Percentiles rank a stretch among this genome's conserved stretches.
Conservation (phyloP, 2,329 filamentous ascomycete species). For the Cyphellophora europaea region DNA sequence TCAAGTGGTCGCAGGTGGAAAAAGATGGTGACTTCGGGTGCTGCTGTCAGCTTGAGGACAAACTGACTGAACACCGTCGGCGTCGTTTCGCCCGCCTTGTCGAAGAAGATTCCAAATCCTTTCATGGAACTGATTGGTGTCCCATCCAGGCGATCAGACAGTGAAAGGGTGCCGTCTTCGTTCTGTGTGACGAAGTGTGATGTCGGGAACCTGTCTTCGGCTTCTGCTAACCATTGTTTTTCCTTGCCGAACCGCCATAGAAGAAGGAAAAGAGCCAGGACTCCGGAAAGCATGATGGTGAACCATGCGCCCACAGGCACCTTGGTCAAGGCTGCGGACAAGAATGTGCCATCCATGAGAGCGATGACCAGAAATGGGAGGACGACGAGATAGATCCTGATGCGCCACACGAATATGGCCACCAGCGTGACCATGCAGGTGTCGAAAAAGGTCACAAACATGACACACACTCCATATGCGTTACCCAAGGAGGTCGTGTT, state of each 20-base stretch:
- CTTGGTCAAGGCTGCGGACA: conserved; percentile 62
- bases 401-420: conserved; percentile 62
- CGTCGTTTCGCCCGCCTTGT: conserved; percentile 58
- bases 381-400: conserved; percentile 48
- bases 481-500: conserved; percentile 61
- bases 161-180: conserved; percentile 19
- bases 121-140: conserved; percentile 37
- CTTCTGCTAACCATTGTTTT: conserved; percentile 64
- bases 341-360: conserved; percentile 58
- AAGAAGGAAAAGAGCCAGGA: conserved; percentile 57
- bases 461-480: conserved; percentile 71
- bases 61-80: conserved; percentile 65
- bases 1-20: conserved; percentile 62
- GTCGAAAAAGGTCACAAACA: conserved; percentile 69
- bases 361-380: conserved; percentile 55
- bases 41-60: conserved; percentile 58
- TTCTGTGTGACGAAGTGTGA: conserved; percentile 23
- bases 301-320: conserved; percentile 73
- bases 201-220: conserved; percentile 48
- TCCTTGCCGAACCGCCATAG: conserved; percentile 75
- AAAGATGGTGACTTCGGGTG: conserved; percentile 62
- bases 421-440: conserved; percentile 66
- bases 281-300: conserved; percentile 54
- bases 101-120: conserved; percentile 66
- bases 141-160: conserved; percentile 31